Percentiles rank a stretch among this genome's conserved stretches.
Evolutionary conservation across 2,329 filamentous ascomycete species (phyloP).

Genomic region (Monosporascus sp.): DNA sequence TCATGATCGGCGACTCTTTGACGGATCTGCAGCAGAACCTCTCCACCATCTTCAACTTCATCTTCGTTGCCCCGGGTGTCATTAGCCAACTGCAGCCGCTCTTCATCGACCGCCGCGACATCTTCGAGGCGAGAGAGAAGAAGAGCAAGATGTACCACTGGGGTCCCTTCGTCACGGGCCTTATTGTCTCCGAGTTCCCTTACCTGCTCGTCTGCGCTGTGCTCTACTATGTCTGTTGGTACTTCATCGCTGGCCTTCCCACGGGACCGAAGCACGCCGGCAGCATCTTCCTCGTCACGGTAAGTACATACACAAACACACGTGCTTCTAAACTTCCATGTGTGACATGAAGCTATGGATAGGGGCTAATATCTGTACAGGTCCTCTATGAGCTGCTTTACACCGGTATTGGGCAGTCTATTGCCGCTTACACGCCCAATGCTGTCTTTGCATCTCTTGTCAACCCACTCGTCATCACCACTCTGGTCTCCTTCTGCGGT

Average conservation of each 20-base stretch:
- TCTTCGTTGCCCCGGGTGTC: constrained; percentile 70
- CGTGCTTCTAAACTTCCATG: too few species aligned
- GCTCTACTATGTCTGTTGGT: constrained; percentile 61
- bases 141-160: constrained; percentile 77
- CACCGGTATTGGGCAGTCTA: neutral
- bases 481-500: constrained; percentile 62
- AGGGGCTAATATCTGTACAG: too few species aligned
- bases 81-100: constrained; percentile 63
- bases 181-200: constrained; percentile 75
- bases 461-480: constrained; percentile 65
- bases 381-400: neutral
- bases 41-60: constrained; percentile 51
- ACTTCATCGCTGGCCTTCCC: constrained; percentile 70
- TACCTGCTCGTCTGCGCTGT: constrained; percentile 71
- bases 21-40: constrained; percentile 9
- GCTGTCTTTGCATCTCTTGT: constrained; percentile 70
- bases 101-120: constrained; percentile 61
- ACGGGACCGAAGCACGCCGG: neutral
- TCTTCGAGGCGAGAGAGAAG: constrained; percentile 78
- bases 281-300: too few species aligned
- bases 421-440: constrained; percentile 56
- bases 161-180: constrained; percentile 74
- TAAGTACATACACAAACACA: neutral
- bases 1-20: too few species aligned
- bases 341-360: too few species aligned